phyloP scores from a whole-genome alignment of 2,329 filamentous ascomycete genomes.

The Aspergillus fijiensis region DNA sequence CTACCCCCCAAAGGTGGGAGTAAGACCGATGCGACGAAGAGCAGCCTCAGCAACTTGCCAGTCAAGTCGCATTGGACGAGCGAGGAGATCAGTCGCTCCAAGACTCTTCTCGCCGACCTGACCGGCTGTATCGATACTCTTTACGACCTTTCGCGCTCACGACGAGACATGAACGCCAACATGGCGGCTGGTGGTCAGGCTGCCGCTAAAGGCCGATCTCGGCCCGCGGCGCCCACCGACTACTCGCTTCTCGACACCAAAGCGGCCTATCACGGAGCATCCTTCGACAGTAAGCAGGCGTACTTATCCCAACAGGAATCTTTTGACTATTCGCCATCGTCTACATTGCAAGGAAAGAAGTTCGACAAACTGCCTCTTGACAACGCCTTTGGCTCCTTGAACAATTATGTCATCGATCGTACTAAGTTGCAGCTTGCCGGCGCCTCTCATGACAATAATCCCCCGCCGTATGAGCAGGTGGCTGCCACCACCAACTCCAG shows the following conservation, averaged over 20 bases:
- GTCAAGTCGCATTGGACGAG: slow-evolving; percentile 48
- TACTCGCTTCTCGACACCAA: slow-evolving; percentile 30
- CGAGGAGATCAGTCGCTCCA: slow-evolving; percentile 55
- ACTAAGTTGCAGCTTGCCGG: slow-evolving; percentile 42
- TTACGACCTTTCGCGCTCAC: slow-evolving; percentile 61
- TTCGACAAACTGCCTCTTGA: slow-evolving; percentile 20
- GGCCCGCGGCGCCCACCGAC: slow-evolving; percentile 22
- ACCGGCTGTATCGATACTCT: slow-evolving; percentile 64
- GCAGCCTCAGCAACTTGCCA: slow-evolving; percentile 31
- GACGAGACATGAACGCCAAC: slow-evolving; percentile 46
- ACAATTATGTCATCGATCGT: slow-evolving; percentile 41
- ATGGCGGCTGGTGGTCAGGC: slow-evolving; percentile 36
- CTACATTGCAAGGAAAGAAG: slow-evolving; percentile 18
- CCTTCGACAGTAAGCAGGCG: slow-evolving; percentile 36
- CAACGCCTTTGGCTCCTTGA: slow-evolving; percentile 28
- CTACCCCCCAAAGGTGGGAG: slow-evolving; percentile 38
- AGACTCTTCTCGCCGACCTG: slow-evolving; percentile 59
- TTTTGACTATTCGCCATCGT: slow-evolving; percentile 26
- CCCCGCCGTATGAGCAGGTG: slow-evolving; percentile 45
- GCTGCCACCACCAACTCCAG: slow-evolving; percentile 45
- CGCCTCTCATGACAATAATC: slow-evolving; percentile 40
- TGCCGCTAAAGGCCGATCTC: slow-evolving; percentile 21
- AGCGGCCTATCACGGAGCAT: slow-evolving; percentile 33
- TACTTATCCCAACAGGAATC: slow-evolving; percentile 17
- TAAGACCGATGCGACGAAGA: slow-evolving; percentile 29